Evolutionary conservation across 2,329 filamentous ascomycete species (phyloP).

Genomic region (Fusarium continuum): DNA sequence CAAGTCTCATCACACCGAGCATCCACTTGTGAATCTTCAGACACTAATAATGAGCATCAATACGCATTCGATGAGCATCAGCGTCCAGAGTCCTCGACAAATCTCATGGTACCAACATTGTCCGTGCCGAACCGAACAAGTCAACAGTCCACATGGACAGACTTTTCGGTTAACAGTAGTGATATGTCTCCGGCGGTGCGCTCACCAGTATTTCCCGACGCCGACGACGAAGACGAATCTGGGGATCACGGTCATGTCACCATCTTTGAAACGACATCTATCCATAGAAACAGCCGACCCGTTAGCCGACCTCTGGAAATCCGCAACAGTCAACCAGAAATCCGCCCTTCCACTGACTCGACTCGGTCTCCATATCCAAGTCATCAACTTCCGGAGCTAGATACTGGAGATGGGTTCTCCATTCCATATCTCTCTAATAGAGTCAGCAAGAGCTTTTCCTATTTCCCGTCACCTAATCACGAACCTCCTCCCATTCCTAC

Average conservation of each 20-base stretch:
- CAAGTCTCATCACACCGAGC: slow-evolving; percentile 48
- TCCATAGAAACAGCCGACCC: slow-evolving; percentile 39
- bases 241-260: slow-evolving; percentile 47
- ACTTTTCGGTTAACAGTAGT: slow-evolving; percentile 65
- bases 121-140: slow-evolving; percentile 59
- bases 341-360: slow-evolving; percentile 41
- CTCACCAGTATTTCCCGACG: slow-evolving; percentile 44
- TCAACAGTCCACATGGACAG: slow-evolving; percentile 68
- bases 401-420: slow-evolving; percentile 61
- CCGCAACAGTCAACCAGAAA: slow-evolving; percentile 34
- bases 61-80: slow-evolving; percentile 42
- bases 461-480: slow-evolving; percentile 57
- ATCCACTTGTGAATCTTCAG: slow-evolving; percentile 54
- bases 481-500: slow-evolving; percentile 61
- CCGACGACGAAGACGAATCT: slow-evolving; percentile 40
- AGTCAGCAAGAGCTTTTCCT: slow-evolving; percentile 42
- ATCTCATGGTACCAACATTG: slow-evolving; percentile 58
- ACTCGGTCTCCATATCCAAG: slow-evolving; percentile 42
- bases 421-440: slow-evolving; percentile 56
- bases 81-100: slow-evolving; percentile 53
- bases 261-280: slow-evolving; percentile 46
- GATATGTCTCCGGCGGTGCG: slow-evolving; percentile 49
- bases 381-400: slow-evolving; percentile 60
- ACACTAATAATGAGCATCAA: slow-evolving; percentile 46
- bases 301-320: slow-evolving; percentile 33